These are phyloP conservation scores for Verticillium nubilum DNA, from an alignment of 2,329 filamentous ascomycete genomes.

Conservation along the genomic window DNA sequence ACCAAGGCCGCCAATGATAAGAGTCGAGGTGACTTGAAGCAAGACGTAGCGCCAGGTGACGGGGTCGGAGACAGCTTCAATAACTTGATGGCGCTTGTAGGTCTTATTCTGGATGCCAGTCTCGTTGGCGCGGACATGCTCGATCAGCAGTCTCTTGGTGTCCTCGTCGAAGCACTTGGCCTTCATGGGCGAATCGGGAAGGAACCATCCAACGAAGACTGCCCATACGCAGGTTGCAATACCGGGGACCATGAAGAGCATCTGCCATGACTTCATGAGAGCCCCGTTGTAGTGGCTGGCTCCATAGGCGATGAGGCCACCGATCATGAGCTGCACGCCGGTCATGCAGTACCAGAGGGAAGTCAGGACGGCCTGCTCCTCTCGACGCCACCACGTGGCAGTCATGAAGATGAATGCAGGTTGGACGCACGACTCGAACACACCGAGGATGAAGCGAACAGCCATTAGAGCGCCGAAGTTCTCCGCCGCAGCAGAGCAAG, in stretches of 20 bases:
- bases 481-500: neutral
- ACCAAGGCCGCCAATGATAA: conserved; percentile 17
- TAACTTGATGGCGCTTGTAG: neutral
- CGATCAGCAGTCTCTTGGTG: conserved; percentile 29
- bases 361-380: conserved; percentile 26
- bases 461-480: conserved; percentile 33
- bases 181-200: conserved; percentile 46
- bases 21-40: conserved; percentile 11
- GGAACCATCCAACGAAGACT: conserved; percentile 28
- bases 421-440: conserved; percentile 39
- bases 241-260: conserved; percentile 36
- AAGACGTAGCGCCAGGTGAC: conserved; percentile 1
- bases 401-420: conserved; percentile 38
- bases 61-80: neutral
- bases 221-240: conserved; percentile 26
- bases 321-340: conserved; percentile 29
- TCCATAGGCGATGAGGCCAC: conserved; percentile 32
- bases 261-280: conserved; percentile 30
- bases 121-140: conserved; percentile 29
- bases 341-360: conserved; percentile 25
- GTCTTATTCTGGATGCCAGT: conserved; percentile 16
- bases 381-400: conserved; percentile 24
- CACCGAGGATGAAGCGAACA: conserved; percentile 35
- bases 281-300: conserved; percentile 23
- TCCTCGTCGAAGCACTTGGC: conserved; percentile 41